Conservation (phyloP, 805 yeast genomes). For the Saturnispora hagleri region DNA sequence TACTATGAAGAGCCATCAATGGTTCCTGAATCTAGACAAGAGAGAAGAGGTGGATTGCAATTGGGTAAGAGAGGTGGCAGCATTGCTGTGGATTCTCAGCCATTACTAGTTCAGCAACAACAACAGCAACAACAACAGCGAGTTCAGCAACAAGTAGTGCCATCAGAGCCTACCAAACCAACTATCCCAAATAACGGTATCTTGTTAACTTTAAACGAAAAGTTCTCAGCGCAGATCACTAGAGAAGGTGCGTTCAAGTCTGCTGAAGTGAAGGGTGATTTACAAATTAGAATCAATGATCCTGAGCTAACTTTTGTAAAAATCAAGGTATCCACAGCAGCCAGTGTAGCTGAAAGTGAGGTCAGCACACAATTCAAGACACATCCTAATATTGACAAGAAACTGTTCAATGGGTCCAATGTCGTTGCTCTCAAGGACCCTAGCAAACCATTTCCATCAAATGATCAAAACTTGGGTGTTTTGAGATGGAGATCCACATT, state of each 20-base stretch:
- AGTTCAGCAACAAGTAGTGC: constrained; percentile 11
- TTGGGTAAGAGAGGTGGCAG: constrained; percentile 46
- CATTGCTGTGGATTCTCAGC: constrained; percentile 21
- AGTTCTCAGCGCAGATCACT: constrained; percentile 62
- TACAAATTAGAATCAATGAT: constrained; percentile 79
- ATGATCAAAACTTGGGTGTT: constrained; percentile 84
- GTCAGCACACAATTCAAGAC: constrained; percentile 68
- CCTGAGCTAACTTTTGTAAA: constrained; percentile 59
- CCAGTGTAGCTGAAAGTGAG: constrained; percentile 34
- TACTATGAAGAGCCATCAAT: constrained; percentile 5
- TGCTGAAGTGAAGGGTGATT: constrained; percentile 82
- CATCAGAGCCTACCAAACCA: constrained; percentile 22
- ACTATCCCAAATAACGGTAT: constrained; percentile 61
- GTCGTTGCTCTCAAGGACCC: constrained; percentile 70
- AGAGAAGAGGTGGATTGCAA: constrained; percentile 66
- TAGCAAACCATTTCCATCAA: constrained; percentile 76
- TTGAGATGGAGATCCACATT: constrained; percentile 84
- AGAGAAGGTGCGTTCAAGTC: constrained; percentile 71
- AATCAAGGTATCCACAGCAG: constrained; percentile 38
- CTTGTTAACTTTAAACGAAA: constrained; percentile 67
- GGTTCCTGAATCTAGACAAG: constrained; percentile 19
- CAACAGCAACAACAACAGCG: constrained; percentile 18
- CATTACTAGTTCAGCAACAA: constrained; percentile 21
- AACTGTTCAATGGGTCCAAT: constrained; percentile 46
- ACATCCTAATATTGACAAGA: constrained; percentile 91